These are phyloP conservation scores for Xerocomus amazonicus DNA, from an alignment of 1,284 basidiomycete genomes.

Conservation along the genomic window DNA sequence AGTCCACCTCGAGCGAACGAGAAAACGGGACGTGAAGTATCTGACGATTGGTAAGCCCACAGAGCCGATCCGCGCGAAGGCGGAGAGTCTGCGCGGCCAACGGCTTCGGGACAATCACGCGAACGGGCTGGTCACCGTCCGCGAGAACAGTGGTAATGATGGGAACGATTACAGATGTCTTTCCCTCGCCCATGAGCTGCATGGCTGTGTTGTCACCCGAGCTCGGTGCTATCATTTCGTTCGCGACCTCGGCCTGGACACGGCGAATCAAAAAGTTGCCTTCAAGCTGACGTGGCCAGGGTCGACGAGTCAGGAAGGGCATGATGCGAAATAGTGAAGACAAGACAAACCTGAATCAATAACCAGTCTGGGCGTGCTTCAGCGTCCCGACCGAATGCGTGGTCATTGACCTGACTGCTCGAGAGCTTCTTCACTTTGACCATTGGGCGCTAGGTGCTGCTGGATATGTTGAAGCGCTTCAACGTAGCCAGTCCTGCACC, in stretches of 20 bases:
- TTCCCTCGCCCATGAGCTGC: constrained; percentile 2
- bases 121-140: neutral
- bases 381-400: constrained; percentile 8
- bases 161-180: constrained; percentile 1
- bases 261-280: neutral
- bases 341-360: constrained; percentile 37
- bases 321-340: too few species aligned
- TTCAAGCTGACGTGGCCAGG: constrained; percentile 35
- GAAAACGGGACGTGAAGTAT: constrained; percentile 1
- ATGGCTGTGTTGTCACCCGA: neutral
- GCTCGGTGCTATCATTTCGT: neutral
- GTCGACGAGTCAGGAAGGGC: neutral
- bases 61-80: neutral
- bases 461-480: neutral
- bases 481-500: neutral
- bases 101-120: neutral
- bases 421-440: neutral
- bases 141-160: neutral
- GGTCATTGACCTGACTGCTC: neutral
- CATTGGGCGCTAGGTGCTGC: neutral
- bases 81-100: neutral
- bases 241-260: neutral
- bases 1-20: neutral
- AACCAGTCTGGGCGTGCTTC: constrained; percentile 38
- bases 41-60: constrained; percentile 1